Base-by-base conservation (phyloP, 2,329 filamentous ascomycete species). In the Xylaria multiplex region DNA sequence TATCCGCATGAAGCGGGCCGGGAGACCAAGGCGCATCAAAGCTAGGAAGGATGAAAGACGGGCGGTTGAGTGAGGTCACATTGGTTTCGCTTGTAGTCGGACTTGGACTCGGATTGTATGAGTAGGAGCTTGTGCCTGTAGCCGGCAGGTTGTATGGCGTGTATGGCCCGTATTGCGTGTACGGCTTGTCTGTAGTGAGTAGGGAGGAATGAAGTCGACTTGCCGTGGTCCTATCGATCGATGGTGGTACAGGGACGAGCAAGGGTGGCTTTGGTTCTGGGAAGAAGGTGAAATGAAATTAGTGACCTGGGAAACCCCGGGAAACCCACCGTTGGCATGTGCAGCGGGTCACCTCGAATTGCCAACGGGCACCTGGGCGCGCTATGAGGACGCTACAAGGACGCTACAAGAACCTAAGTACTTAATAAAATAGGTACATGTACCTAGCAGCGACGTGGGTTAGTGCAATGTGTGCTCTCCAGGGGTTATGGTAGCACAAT, bases 1-100 rank as follows among this genome's bases (percentile, higher is more conserved):
- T 57, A 66, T 74, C 73, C 72, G 72, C 73, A 67, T 69, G 69
- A 70, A 66, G 73, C 73, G 73, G 72, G 60, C 59, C 54, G 58
- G 56, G 60, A 53, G 58, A 63, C 61, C 63, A 70, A 57, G 48
- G 70, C 66, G 70, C 73, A 73, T 73, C 64, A 72, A 74, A 69
- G 68, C 69, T 63, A 63, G 37, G 63, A 57, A 62, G 22, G 49
- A 50, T 6, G 59, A 54, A 27, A 50, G 58, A 65, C 22, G 43
- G 37, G 53, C 55, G 70, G 66, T 46, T 61, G 57, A 52, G 66
- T 30, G 59, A 53, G 65, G 66, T 66, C 68, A 73, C 71, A 75
- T 75, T 66, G 72, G 70, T 69, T 62, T 70, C 48, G 61, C 59
- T 66, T 59, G 45, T 27, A 43, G 46, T 57, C 52, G 43, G 64